Base-by-base conservation (phyloP, 345 rosid genomes). In the Combretum micranthum region DNA sequence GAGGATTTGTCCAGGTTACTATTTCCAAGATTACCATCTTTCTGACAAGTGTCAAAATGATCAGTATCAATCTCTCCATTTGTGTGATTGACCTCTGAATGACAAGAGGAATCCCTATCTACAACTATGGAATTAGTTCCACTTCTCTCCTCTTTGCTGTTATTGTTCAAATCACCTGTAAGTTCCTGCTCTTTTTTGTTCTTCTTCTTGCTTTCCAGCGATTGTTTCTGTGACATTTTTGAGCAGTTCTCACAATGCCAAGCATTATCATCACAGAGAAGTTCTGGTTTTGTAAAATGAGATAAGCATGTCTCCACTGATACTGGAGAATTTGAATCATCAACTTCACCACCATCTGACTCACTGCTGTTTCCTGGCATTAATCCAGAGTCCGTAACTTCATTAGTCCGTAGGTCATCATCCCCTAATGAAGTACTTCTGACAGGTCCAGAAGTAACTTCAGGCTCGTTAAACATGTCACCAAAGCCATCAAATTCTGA, bases 221-320 rank as follows among this genome's bases (percentile, higher is more conserved):
- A 71, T 64, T 73, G 82, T 59, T 53, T 64, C 52, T 42, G 81
- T 59, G 82, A 63, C 61, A 51, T 67, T 69, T 70, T 84, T 11
- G 86, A 80, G 72, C 99, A 94, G 59, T 85, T 83, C 69, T 90
- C 95, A 69, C 97, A 94, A 50, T 87, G 72, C 97, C 99, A 94
- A 70, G 97, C 97, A 75, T 94, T 87, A 74, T 90, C 96, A 63
- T 84, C 72, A 15, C 82, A 77, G 60, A 94, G 87, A 67, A 87
- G 75, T 72, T 94, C 99, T 53, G 84, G 83, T 75, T 85, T 83
- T 53, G 85, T 74, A 64, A 85, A 90, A 72, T 82, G 90, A 69
- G 80, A 68, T 77, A 94, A 84, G 66, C 97, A 94, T 53, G 95
- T 85, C 75, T 90, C 99, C 4, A 94, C 76, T 50, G 97, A 87